A percentile compares a stretch with the other conserved stretches of the same genome.
Conservation (phyloP, 2,329 filamentous ascomycete genomes). For the Teratosphaeria nubilosa region DNA sequence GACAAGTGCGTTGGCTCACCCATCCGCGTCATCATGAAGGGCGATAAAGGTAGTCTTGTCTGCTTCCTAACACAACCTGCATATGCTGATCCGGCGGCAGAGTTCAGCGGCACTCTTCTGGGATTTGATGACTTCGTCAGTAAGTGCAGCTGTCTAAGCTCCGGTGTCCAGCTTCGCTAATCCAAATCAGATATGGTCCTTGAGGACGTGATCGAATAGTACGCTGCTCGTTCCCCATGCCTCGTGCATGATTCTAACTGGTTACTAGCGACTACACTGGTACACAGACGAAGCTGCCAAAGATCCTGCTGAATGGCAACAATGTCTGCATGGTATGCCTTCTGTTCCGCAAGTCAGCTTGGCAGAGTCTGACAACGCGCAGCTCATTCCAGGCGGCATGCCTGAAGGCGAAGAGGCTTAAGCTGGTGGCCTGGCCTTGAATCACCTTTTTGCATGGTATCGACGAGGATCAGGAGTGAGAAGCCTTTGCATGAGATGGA, state of each 20-base stretch:
- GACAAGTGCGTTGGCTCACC: conserved; percentile 97
- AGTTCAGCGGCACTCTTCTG: conserved; percentile 88
- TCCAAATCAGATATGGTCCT: conserved; percentile 77
- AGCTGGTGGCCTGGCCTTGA: background rate
- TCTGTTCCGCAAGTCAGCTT: background rate
- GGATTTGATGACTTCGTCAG: conserved; percentile 99
- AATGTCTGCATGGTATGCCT: conserved; percentile 92
- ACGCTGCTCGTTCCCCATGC: conserved; percentile 43
- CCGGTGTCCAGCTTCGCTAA: background rate
- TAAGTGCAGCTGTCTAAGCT: conserved; percentile 48
- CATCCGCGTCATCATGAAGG: conserved; percentile 99
- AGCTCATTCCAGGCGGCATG: conserved; percentile 17
- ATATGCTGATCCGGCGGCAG: conserved; percentile 38
- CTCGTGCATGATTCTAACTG: background rate
- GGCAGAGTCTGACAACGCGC: conserved; percentile 1
- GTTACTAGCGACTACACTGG: conserved; percentile 72
- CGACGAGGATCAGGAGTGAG: background rate
- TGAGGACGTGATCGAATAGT: conserved; percentile 85
- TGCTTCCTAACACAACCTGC: conserved; percentile 1
- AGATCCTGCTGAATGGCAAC: conserved; percentile 94
- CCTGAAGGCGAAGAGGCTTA: conserved; percentile 10
- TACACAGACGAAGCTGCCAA: conserved; percentile 73
- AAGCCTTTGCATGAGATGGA: background rate
- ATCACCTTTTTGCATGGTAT: background rate
- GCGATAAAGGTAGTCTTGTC: conserved; percentile 69